A percentile compares a stretch with the other conserved stretches of the same genome.
Conservation (phyloP, 2,329 filamentous ascomycete genomes). For the Aureobasidium leucospermi region DNA sequence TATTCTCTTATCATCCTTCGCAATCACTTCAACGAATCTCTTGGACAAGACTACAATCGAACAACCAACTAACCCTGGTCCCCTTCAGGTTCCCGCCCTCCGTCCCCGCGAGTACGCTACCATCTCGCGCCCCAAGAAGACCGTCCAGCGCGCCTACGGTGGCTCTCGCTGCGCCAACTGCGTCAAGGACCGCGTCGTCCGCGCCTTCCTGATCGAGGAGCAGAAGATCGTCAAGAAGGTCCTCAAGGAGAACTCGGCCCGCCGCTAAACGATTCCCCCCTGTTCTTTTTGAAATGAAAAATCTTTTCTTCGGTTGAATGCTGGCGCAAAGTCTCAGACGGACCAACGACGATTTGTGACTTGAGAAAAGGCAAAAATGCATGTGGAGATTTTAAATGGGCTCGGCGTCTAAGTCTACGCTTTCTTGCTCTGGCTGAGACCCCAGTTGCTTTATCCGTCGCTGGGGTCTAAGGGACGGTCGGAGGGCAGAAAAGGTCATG, state of each 20-base stretch:
- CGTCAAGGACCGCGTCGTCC: constrained; percentile 95
- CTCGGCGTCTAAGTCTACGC: constrained; percentile 11
- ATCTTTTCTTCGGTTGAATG: constrained; percentile 15
- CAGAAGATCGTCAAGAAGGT: constrained; percentile 99
- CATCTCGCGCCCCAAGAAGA: constrained; percentile 99
- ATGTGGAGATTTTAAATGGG: constrained; percentile 13
- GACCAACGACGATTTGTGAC: constrained; percentile 12
- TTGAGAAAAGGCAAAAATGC: constrained; percentile 12
- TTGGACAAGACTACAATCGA: constrained; percentile 1
- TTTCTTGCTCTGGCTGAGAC: constrained; percentile 8
- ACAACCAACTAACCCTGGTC: not conserved
- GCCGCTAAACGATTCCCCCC: constrained; percentile 13
- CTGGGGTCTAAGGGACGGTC: constrained; percentile 6
- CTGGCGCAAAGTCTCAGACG: constrained; percentile 12
- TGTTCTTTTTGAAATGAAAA: constrained; percentile 13
- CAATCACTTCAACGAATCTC: constrained; percentile 6
- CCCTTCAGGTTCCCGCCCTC: constrained; percentile 76
- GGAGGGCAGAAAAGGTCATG: constrained; percentile 14
- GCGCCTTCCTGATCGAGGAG: constrained; percentile 99
- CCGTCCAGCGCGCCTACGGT: constrained; percentile 95
- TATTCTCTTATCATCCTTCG: not conserved
- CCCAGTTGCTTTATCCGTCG: not conserved
- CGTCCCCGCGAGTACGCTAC: constrained; percentile 95
- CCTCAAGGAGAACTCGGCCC: constrained; percentile 69
- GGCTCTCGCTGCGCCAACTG: constrained; percentile 98